phyloP scores from a whole-genome alignment of 768 basidiomycete species.

The Hygrocybe coccinea region DNA sequence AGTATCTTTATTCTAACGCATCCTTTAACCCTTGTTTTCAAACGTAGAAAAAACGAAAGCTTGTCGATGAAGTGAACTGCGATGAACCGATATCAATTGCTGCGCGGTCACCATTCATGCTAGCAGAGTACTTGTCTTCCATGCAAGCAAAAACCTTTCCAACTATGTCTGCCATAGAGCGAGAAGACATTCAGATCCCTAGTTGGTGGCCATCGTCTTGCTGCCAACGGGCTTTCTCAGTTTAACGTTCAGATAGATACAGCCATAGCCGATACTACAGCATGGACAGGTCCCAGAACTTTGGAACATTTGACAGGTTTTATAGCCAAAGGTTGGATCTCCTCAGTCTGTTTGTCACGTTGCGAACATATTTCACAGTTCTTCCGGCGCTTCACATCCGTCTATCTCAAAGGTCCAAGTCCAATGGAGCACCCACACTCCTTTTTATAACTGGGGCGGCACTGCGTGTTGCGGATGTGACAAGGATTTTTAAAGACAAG shows the following conservation, averaged over 20 bases:
- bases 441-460: conserved; percentile 86
- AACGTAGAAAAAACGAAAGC: conserved; percentile 54
- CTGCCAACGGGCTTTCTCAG: conserved; percentile 33
- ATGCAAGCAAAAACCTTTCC: conserved; percentile 69
- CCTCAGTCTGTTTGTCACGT: neutral
- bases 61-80: conserved; percentile 41
- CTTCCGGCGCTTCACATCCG: conserved; percentile 64
- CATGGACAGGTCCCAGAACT: conserved; percentile 67
- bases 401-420: conserved; percentile 69
- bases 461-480: conserved; percentile 84
- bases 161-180: conserved; percentile 69
- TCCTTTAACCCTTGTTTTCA: conserved; percentile 9
- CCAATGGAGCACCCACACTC: conserved; percentile 79
- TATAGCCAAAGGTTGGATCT: conserved; percentile 61
- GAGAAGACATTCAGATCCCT: conserved; percentile 73
- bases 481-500: conserved; percentile 65
- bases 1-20: neutral
- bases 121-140: conserved; percentile 59
- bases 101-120: conserved; percentile 48
- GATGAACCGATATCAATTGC: conserved; percentile 45
- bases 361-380: conserved; percentile 35
- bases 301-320: conserved; percentile 71
- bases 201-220: conserved; percentile 43
- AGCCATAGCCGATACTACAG: conserved; percentile 69
- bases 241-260: conserved; percentile 57